Conservation (phyloP, 2,329 filamentous ascomycete species). For the Cryphonectria japonica region DNA sequence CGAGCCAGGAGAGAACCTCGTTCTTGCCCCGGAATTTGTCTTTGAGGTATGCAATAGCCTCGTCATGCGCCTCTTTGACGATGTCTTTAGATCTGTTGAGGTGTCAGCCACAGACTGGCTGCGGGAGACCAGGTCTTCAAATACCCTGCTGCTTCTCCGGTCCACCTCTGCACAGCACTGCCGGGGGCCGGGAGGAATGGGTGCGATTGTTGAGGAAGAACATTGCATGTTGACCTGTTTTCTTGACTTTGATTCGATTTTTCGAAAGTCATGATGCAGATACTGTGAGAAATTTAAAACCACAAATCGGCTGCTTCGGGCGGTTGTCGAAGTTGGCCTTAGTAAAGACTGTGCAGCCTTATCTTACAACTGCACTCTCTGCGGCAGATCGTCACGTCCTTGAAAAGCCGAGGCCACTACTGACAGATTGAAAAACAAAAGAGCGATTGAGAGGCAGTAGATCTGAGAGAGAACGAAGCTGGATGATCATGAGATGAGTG, state of each 20-base stretch:
- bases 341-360: background rate
- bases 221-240: background rate
- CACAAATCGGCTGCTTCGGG: background rate
- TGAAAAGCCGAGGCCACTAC: background rate
- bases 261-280: background rate
- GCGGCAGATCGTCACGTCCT: background rate
- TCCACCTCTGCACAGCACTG: background rate
- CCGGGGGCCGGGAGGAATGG: background rate
- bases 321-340: background rate
- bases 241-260: background rate
- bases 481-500: background rate
- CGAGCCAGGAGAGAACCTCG: background rate
- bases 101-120: background rate
- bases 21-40: background rate
- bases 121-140: background rate
- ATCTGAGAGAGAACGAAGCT: background rate
- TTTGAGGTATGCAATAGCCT: background rate
- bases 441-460: background rate
- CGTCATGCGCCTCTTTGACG: conserved; percentile 3
- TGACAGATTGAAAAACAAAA: background rate
- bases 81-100: background rate
- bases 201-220: background rate
- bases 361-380: background rate
- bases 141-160: background rate
- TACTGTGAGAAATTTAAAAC: background rate